Evolutionary conservation across 2,329 filamentous ascomycete genomes (phyloP), one percentile per base, ranked within the genome.

Genomic region (Colletotrichum tofieldiae): DNA sequence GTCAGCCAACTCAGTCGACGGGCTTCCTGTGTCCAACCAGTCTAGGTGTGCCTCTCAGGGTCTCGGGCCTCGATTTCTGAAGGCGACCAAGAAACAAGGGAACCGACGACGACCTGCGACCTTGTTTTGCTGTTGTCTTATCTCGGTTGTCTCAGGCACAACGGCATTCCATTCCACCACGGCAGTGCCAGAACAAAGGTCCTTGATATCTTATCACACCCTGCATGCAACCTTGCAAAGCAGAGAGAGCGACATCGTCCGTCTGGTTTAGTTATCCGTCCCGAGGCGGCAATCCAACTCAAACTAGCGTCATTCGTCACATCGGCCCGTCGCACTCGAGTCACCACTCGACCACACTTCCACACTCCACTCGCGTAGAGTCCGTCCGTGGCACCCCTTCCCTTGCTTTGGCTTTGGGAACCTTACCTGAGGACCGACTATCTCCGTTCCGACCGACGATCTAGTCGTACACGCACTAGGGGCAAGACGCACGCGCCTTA

Each of bases 251-350:
- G 14, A 59, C 35, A 26, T 43, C 39, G 23, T 51, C 61, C 32
- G 52, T 65, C 61, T 52, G 37, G 52, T 56, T 49, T 52, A 32
- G 45, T 54, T 45, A 26, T 39, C 67, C 67, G 62, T 59, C 55
- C 67, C 62, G 45, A 70, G 43, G 54, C 64, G 54, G 43, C 63
- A 60, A 41, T 51, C 32, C 45, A n/a, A 49, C 16, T 29, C 52
- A 52, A 66, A 45, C 63, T 54, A 70, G 67, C 67, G 67, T 65
- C 62, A 66, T 70, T 66, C 67, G 39, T 70, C 54, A 61, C 61
- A 55, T 68, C 45, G 23, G 39, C 45, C 54, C 54, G 39, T 64
- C 20, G 20, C 47, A 51, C 51, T 35, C 60, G 23, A 63, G 47
- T 63, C 60, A 63, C 45, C 14, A 63, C 60, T 41, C 35, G 16